These are phyloP conservation scores for Albizia julibrissin DNA, from an alignment of 306 rosid species.

Conservation along the genomic window DNA sequence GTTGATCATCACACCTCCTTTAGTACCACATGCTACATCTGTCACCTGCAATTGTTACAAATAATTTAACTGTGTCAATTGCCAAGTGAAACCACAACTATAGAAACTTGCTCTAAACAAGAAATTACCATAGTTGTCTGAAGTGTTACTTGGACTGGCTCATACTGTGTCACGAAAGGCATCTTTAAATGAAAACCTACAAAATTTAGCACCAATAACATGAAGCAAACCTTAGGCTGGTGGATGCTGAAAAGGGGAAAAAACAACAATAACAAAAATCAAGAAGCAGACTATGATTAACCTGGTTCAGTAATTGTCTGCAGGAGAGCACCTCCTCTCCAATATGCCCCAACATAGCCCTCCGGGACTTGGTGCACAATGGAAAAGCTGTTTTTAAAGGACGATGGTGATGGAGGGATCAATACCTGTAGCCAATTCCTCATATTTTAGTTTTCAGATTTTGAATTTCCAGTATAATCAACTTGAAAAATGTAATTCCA, in stretches of 20 bases:
- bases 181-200: conserved; percentile 89
- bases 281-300: no score
- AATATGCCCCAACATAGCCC: conserved; percentile 94
- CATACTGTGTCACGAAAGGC: conserved; percentile 81
- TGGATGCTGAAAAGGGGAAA: background rate
- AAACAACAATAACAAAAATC: background rate
- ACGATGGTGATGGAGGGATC: conserved; percentile 52
- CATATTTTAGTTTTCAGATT: conserved; percentile 2
- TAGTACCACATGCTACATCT: conserved; percentile 92
- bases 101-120: conserved; percentile 15
- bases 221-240: background rate
- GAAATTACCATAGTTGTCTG: conserved; percentile 75
- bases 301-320: conserved; percentile 80
- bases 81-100: conserved; percentile 20
- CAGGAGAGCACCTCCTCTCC: conserved; percentile 98
- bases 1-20: conserved; percentile 93
- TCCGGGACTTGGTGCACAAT: conserved; percentile 94
- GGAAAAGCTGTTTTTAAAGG: conserved; percentile 45
- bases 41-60: conserved; percentile 59
- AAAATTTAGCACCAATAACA: conserved; percentile 12
- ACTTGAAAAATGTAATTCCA: conserved; percentile 15
- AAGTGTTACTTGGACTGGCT: conserved; percentile 91
- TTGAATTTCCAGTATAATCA: background rate
- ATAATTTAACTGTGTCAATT: conserved; percentile 5
- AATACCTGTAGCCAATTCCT: conserved; percentile 46